Percentiles rank a stretch among this genome's conserved stretches.
Evolutionary conservation across 257 asterid genomes (phyloP).

Genomic region (Solanum virginianum): DNA sequence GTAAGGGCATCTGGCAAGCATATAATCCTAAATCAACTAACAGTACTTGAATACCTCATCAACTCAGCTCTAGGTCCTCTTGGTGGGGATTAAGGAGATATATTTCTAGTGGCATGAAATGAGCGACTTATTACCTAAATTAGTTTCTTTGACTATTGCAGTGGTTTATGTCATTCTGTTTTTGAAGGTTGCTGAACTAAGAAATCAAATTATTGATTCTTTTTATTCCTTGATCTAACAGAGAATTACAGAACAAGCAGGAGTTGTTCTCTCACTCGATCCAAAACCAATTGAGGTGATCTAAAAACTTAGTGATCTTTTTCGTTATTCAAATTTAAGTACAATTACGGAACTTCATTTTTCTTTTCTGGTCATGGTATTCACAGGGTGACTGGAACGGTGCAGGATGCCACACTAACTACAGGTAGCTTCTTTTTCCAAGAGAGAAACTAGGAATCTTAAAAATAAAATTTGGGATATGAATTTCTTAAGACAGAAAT

Average conservation of each 20-base stretch:
- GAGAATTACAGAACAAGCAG: conserved; percentile 99
- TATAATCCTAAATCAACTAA: neutral
- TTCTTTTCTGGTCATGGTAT: neutral
- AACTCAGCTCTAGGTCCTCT: neutral
- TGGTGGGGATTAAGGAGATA: neutral
- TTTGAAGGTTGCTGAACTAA: neutral
- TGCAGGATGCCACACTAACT: conserved; percentile 92
- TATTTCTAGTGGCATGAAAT: neutral
- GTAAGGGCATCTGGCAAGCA: neutral
- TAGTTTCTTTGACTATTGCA: neutral
- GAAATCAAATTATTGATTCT: neutral
- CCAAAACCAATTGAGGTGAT: conserved; percentile 90
- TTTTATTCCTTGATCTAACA: conserved; percentile 13
- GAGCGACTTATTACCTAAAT: neutral
- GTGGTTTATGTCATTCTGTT: neutral
- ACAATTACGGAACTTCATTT: neutral
- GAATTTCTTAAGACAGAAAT: neutral
- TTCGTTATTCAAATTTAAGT: neutral
- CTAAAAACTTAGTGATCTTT: neutral
- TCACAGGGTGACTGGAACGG: conserved; percentile 97
- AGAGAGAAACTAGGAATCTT: neutral
- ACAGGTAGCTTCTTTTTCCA: conserved; percentile 36
- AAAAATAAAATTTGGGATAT: neutral
- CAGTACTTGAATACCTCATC: neutral
- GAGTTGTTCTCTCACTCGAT: conserved; percentile 85